phyloP scores from a whole-genome alignment of 805 yeast species.

The Hanseniaspora pseudoguilliermondii region DNA sequence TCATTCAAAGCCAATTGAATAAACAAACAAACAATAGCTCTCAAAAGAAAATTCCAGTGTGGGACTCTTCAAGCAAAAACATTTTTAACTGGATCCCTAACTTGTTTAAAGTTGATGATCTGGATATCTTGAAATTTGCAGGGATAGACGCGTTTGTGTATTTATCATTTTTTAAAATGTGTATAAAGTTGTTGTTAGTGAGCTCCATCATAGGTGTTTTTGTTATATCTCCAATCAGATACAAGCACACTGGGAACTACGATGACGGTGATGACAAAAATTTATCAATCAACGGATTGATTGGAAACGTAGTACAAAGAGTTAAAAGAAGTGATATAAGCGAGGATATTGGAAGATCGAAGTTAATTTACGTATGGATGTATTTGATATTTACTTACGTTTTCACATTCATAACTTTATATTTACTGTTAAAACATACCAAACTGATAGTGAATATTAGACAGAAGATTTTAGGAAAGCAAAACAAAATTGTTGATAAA shows the following conservation, averaged over 20 bases:
- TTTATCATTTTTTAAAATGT: conserved; percentile 78
- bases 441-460: conserved; percentile 61
- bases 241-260: conserved; percentile 66
- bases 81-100: conserved; percentile 73
- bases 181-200: conserved; percentile 52
- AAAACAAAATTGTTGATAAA: conserved; percentile 80
- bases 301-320: background rate
- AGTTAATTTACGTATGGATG: conserved; percentile 48
- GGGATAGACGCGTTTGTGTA: conserved; percentile 93
- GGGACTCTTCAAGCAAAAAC: conserved; percentile 3
- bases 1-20: conserved; percentile 15
- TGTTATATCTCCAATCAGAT: conserved; percentile 74
- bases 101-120: conserved; percentile 51
- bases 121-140: conserved; percentile 71
- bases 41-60: background rate
- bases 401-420: conserved; percentile 58
- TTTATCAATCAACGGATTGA: background rate
- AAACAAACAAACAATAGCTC: background rate
- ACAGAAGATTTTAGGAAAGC: conserved; percentile 71
- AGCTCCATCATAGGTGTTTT: conserved; percentile 60
- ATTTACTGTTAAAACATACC: conserved; percentile 55
- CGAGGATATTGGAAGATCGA: conserved; percentile 35
- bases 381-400: conserved; percentile 78
- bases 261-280: conserved; percentile 43
- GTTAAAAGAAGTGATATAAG: conserved; percentile 24